phyloP scores from a whole-genome alignment of 306 rosid genomes.

The Pterocarpus macrocarpus region DNA sequence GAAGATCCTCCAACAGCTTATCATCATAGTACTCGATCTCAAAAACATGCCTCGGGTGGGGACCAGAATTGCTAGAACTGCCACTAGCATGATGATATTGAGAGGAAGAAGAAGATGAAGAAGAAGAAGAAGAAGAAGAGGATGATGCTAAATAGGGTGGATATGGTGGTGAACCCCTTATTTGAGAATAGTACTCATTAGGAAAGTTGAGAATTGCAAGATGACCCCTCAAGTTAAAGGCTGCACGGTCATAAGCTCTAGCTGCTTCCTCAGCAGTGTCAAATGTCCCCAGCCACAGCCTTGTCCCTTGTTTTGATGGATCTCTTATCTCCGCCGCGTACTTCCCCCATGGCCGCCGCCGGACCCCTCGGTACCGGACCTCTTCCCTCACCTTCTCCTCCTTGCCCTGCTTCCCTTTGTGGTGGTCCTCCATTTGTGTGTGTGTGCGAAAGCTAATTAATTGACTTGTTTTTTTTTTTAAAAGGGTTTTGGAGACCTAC shows the following conservation, averaged over 20 bases:
- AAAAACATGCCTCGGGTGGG: constrained; percentile 57
- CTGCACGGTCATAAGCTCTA: constrained; percentile 85
- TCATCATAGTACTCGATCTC: constrained; percentile 81
- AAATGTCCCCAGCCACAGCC: constrained; percentile 84
- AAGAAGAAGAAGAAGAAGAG: constrained; percentile 12
- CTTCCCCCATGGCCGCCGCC: constrained; percentile 90
- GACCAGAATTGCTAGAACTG: constrained; percentile 37
- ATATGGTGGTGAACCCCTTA: constrained; percentile 68
- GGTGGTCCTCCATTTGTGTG: constrained; percentile 60
- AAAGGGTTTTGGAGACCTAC: neutral
- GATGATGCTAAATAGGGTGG: constrained; percentile 61
- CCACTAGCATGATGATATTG: constrained; percentile 32
- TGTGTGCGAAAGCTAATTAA: neutral
- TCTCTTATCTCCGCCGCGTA: constrained; percentile 89
- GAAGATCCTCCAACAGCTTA: constrained; percentile 81
- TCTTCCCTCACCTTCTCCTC: constrained; percentile 60
- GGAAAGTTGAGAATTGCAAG: constrained; percentile 85
- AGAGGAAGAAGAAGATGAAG: constrained; percentile 31
- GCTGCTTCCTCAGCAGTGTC: constrained; percentile 91
- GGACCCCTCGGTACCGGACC: constrained; percentile 67
- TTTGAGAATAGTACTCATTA: constrained; percentile 70
- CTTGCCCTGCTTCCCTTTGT: constrained; percentile 52
- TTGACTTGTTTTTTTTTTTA: neutral
- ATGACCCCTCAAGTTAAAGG: constrained; percentile 77
- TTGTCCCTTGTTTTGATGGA: constrained; percentile 78